Evolutionary conservation across 768 basidiomycete species (phyloP), one percentile per base, ranked within the genome.

Genomic region (Russula dissimulans): DNA sequence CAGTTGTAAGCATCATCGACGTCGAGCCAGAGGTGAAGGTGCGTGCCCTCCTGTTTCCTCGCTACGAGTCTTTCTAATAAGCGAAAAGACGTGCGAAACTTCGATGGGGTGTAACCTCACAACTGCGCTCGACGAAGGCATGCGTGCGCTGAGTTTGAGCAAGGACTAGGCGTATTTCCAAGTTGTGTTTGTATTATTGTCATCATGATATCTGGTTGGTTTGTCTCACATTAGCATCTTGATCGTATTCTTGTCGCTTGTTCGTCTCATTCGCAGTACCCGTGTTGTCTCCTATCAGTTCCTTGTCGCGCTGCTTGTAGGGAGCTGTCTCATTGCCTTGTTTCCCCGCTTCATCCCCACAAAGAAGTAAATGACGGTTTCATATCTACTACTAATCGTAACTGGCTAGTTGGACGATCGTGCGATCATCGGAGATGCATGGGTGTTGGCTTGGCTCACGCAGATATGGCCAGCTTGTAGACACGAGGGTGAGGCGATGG

Each of bases 1-100:
- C 91, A 3, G 86, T 91, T 41, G 75, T 92, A 61, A 75, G 78
- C 50, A 80, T 92, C 56, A 89, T 93, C 66, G 89, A 91, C 71
- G 76, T 92, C 59, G 88, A 89, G 56, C 72, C 72, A 26, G 38
- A 56, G 32, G 41, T 51, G 55, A 54, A 41, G 36, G 26, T 48
- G 29, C 50, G 29, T 26, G 22, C 39, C 9, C 14, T 36, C 10
- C 44, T 54, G 9, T 39, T 38, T 12, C 5, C 26, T 1, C 11
- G 22, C 22, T 26, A 26, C 17, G 29, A 39, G 57, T 10, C 18
- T 54, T 3, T 1, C 47, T 12, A 14, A 51, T 32, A 14, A 29
- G 22, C 3, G 29, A 45, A 18, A 36, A 32, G 49, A 36, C 67
- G 17, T 44, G 53, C 9, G 59, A 52, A 15, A 56, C 50, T n/a